Evolutionary conservation across 306 rosid species (phyloP).

Genomic region (Casuarina cunninghamiana): DNA sequence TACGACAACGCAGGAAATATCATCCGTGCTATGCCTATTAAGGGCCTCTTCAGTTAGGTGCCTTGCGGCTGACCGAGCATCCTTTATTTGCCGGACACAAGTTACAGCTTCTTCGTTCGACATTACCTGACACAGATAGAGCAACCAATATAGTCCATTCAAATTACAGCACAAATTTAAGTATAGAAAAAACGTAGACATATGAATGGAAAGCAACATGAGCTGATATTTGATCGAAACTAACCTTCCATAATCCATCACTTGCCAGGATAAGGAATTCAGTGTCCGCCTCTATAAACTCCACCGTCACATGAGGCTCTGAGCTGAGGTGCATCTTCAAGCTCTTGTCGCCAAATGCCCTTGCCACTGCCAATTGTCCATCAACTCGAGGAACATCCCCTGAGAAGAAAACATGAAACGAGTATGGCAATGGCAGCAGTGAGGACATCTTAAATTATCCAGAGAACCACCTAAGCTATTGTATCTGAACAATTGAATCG

Average conservation of each 20-base stretch:
- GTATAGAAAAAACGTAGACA: neutral
- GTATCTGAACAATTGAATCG: neutral
- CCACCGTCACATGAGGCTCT: constrained; percentile 63
- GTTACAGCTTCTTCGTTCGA: constrained; percentile 87
- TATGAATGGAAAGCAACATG: neutral
- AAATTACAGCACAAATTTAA: neutral
- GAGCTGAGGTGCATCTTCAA: constrained; percentile 89
- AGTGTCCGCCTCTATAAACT: constrained; percentile 50
- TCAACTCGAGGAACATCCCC: constrained; percentile 97
- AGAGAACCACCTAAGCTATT: neutral
- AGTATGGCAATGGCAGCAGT: neutral
- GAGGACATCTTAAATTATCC: neutral
- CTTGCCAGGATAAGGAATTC: constrained; percentile 89
- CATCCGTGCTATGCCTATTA: constrained; percentile 81
- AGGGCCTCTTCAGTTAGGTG: constrained; percentile 79
- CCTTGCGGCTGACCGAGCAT: constrained; percentile 84
- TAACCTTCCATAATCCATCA: constrained; percentile 98
- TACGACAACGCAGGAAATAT: constrained; percentile 83
- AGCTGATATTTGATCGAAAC: constrained; percentile 24
- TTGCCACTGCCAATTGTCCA: constrained; percentile 91
- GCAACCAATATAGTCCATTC: neutral
- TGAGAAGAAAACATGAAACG: constrained; percentile 20
- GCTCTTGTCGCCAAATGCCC: constrained; percentile 97
- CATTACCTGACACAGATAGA: constrained; percentile 63
- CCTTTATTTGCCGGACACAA: constrained; percentile 62